phyloP scores from a whole-genome alignment of 2,329 filamentous ascomycete genomes.

The Talaromyces sp. region DNA sequence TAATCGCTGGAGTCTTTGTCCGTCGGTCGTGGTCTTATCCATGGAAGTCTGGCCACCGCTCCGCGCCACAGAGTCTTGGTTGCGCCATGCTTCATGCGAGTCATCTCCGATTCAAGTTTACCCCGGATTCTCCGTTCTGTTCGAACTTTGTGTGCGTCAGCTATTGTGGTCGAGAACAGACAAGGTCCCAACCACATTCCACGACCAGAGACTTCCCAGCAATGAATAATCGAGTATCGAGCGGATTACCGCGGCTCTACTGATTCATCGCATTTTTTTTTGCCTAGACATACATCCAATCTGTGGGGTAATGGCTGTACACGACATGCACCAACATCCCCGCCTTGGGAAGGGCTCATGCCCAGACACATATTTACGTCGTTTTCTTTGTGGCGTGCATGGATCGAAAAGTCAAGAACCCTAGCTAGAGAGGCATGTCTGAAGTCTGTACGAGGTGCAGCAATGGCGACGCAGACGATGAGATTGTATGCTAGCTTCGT shows the following conservation, averaged over 20 bases:
- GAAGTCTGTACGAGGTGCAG: background rate
- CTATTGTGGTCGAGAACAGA: background rate
- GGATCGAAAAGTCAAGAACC: background rate
- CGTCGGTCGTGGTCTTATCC: background rate
- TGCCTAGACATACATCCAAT: background rate
- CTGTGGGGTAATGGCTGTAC: background rate
- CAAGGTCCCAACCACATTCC: too few species aligned
- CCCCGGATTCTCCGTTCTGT: background rate
- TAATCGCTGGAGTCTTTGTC: background rate
- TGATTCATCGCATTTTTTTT: background rate
- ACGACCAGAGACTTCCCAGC: too few species aligned
- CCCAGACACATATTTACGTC: background rate
- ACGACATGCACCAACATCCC: background rate
- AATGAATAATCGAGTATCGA: background rate
- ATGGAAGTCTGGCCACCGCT: background rate
- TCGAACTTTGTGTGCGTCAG: background rate
- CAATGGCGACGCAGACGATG: background rate
- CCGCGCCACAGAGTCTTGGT: background rate
- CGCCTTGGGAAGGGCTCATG: background rate
- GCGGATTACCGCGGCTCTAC: background rate
- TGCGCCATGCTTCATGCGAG: conserved; percentile 1
- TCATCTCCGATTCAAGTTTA: background rate
- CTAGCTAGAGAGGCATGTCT: background rate
- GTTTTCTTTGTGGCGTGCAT: background rate
- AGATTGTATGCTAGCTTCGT: background rate